A percentile compares a stretch with the other conserved stretches of the same genome.
These are phyloP conservation scores for Hura crepitans DNA, from an alignment of 441 rosid genomes.

Conservation along the genomic window DNA sequence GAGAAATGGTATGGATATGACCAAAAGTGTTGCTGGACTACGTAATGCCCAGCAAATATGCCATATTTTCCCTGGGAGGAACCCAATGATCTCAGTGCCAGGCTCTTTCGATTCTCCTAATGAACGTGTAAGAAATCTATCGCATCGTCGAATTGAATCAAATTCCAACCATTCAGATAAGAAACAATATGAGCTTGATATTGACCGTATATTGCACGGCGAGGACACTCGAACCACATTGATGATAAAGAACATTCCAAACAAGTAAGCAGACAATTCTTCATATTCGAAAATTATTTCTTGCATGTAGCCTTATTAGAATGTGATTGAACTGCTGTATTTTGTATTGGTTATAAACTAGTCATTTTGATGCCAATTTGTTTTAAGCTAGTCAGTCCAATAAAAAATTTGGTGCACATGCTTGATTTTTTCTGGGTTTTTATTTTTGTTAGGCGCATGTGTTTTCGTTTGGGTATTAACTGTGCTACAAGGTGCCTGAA, in stretches of 20 bases:
- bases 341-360: neutral
- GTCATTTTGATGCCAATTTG: neutral
- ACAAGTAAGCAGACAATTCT: conserved; percentile 46
- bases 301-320: neutral
- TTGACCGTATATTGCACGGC: conserved; percentile 56
- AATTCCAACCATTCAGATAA: conserved; percentile 52
- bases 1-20: conserved; percentile 44
- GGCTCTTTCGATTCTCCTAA: conserved; percentile 49
- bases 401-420: neutral
- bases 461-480: neutral
- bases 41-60: conserved; percentile 49
- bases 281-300: neutral
- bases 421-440: neutral
- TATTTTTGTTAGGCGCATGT: neutral
- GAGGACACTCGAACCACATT: conserved; percentile 67
- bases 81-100: conserved; percentile 42
- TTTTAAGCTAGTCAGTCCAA: neutral
- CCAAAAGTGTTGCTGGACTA: conserved; percentile 40
- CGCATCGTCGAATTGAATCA: conserved; percentile 52
- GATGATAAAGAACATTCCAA: conserved; percentile 83
- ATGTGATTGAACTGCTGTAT: neutral
- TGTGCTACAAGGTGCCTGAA: neutral
- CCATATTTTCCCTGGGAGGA: conserved; percentile 47
- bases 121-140: conserved; percentile 48
- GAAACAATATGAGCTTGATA: conserved; percentile 65